Base-by-base conservation (phyloP, 805 yeast genomes). In the Diddensiella santjacobensis region DNA sequence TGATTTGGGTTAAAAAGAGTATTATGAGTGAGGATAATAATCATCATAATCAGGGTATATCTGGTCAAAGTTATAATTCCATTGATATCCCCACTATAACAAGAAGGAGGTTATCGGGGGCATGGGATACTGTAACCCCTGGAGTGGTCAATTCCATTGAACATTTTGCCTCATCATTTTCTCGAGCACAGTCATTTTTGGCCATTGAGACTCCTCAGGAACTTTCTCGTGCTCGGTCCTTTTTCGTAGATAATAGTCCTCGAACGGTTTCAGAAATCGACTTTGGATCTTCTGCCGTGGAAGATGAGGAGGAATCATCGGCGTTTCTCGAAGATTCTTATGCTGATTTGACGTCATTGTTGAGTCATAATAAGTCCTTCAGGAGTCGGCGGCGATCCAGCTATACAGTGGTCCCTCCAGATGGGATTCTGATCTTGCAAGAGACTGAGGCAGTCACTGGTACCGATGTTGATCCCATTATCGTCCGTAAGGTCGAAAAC, bases 131-230 rank as follows among this genome's bases (percentile, higher is more conserved):
- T 10, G 11, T 26, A 8, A 26, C 31, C 8, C 38, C 38, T 8
- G 38, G 38, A 17, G 38, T 35, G 38, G 26, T 71, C 19, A 84
- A 84, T 65, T 84, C 93, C 1, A 63, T 87, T 37, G 80, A 83
- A 49, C 80, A 85, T 47, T 87, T 87, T 67, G 95, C 95, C 1
- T 79, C 86, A 11, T 87, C 95, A 0, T 80, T 75, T 60, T 77
- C 80, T 35, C 75, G 96, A 62, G 93, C 95, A 1, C 91, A 86
- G 62, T 79, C 88, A 2, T 79, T 84, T 55, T 78, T 73, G 57
- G 77, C 80, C 4, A 71, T 78, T 49, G 82, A 77, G 47, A 67
- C 74, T 1, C 71, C 76, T 29, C 48, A 50, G 31, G 57, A 49
- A 2, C 31, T 58, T 19, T 37, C 45, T 20, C 46, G 61, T 11